Evolutionary conservation across 208 protist species (phyloP).

Genomic region (Naegleria lovaniensis): DNA sequence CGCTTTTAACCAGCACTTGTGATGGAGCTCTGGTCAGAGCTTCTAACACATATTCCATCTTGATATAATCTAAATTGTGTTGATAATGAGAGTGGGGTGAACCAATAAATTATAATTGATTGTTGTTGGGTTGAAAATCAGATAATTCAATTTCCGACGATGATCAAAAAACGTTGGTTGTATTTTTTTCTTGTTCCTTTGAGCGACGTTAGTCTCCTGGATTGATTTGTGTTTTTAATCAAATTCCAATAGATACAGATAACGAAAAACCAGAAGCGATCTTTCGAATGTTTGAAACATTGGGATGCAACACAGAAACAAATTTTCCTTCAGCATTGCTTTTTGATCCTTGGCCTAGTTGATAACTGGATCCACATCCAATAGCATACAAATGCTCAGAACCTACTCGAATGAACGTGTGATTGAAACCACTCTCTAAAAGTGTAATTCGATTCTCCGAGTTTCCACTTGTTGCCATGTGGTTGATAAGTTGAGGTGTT

Average conservation of each 20-base stretch:
- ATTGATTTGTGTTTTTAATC: no score
- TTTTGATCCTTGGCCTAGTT: neutral
- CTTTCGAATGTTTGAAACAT: neutral
- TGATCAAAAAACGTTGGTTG: no score
- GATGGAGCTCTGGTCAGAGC: neutral
- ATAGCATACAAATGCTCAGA: neutral
- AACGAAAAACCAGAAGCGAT: neutral
- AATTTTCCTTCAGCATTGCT: neutral
- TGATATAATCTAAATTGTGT: neutral
- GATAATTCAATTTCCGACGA: no score
- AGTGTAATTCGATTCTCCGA: neutral
- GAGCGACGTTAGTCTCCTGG: no score
- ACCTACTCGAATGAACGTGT: neutral
- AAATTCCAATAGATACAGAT: neutral
- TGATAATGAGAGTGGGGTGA: no score
- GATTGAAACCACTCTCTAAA: neutral
- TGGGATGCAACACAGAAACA: neutral
- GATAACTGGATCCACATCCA: neutral
- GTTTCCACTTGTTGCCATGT: neutral
- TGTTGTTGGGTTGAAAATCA: no score
- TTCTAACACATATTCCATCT: slow-evolving; percentile 8
- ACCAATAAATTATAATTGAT: no score
- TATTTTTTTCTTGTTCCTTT: no score
- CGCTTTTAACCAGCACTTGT: slow-evolving; percentile 15
- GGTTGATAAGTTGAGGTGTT: neutral